phyloP scores from a whole-genome alignment of 306 rosid species.

The Vigna mungo region DNA sequence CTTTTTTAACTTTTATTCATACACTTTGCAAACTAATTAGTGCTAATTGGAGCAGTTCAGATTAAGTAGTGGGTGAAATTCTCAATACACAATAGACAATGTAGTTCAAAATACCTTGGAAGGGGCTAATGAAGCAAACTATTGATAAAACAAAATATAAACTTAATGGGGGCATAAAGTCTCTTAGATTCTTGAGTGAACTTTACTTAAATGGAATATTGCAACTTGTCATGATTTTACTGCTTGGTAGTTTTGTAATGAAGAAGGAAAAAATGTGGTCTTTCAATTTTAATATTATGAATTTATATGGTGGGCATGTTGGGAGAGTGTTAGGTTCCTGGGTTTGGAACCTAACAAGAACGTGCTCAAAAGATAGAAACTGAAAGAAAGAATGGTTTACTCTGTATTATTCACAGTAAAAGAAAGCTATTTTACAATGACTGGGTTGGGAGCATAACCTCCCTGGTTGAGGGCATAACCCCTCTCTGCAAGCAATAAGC shows the following conservation, averaged over 20 bases:
- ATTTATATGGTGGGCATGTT: conserved; percentile 10
- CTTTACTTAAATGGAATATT: not conserved
- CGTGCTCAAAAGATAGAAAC: no score
- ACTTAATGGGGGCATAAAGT: not conserved
- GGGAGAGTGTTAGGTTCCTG: no score
- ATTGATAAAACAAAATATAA: not conserved
- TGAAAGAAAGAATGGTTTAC: no score
- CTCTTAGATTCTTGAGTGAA: not conserved
- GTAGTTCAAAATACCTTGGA: not conserved
- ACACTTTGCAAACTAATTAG: not conserved
- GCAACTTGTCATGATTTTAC: conserved; percentile 3
- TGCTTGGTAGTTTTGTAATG: conserved; percentile 29
- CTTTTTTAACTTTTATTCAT: not conserved
- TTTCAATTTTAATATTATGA: conserved; percentile 18
- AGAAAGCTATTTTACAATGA: no score
- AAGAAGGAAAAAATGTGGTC: conserved; percentile 7
- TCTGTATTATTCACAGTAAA: no score
- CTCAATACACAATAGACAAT: not conserved
- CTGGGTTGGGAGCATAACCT: no score
- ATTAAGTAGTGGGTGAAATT: not conserved
- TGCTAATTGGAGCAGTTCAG: not conserved
- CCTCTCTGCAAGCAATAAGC: no score
- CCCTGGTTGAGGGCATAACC: no score
- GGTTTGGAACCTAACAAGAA: no score
- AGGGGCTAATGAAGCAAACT: not conserved